Evolutionary conservation across 2,329 filamentous ascomycete species (phyloP), one percentile per base, ranked within the genome.

Genomic region (Trichoderma harzianum): DNA sequence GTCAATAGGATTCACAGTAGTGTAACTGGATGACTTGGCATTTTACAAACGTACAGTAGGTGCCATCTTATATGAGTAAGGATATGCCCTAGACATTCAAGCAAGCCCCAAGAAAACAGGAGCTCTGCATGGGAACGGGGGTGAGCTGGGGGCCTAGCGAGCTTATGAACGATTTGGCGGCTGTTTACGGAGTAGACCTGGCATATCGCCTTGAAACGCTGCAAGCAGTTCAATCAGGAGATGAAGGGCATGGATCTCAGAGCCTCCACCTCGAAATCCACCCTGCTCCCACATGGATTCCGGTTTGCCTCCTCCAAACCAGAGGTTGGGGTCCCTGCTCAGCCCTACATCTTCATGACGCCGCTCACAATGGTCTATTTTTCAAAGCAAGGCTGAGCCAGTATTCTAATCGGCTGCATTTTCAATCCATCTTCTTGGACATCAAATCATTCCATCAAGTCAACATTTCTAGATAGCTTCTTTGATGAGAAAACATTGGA

Each of bases 41-140:
- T 34, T 53, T 60, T 26, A 32, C 57, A 53, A 53, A 36, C 67
- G 10, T 53, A 69, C 67, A 36, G 57, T 62, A 18, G 67, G 55
- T 11, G 67, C n/a, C 67, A 69, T 69, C 57, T 53, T 62, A 57
- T 69, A 69, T 24, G 67, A 34, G 57, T 69, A 51, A 18, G 55
- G 57, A 62, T 62, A 58, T n/a, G 39, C 39, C 36, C 18, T 51
- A 51, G 28, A 62, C 67, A 61, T 69, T 69, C 57, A 30, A 61
- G 55, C 39, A 69, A 51, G 24, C 36, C 67, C 57, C 67, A 32
- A 57, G 64, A 57, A 26, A 69, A 62, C 36, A 69, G 36, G 43
- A 62, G 43, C 57, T 21, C 57, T 58, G 28, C 67, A 60, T 32
- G 24, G n/a, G 34, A 43, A 68, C 55, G 28, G 28, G 65, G 65